Conservation (phyloP, 169 alveolate species). For the Babesia ovis region DNA sequence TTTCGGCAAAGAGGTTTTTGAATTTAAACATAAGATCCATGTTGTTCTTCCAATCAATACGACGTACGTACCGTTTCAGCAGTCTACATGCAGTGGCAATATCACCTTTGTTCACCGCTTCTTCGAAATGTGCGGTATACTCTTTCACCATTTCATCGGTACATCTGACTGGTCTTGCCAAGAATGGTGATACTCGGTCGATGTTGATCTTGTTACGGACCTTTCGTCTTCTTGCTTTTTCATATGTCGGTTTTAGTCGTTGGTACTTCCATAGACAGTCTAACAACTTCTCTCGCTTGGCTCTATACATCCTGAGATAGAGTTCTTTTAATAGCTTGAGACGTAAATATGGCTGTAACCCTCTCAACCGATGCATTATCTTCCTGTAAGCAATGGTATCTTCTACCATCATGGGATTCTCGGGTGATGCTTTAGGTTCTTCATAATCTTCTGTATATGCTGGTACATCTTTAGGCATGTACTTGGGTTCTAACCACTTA, state of each 20-base stretch:
- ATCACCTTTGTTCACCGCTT: conserved; percentile 74
- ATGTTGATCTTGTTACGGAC: conserved; percentile 68
- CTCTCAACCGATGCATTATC: conserved; percentile 19
- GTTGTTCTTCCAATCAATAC: conserved; percentile 62
- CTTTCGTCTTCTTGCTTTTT: conserved; percentile 33
- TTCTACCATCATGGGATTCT: conserved; percentile 53
- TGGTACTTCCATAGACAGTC: conserved; percentile 62
- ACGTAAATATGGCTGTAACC: conserved; percentile 22
- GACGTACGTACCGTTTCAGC: conserved; percentile 62
- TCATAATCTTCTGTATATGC: conserved; percentile 53
- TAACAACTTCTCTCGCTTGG: conserved; percentile 45
- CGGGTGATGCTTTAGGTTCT: conserved; percentile 60
- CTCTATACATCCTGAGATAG: conserved; percentile 43
- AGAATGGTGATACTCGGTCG: conserved; percentile 73
- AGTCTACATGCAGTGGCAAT: conserved; percentile 72
- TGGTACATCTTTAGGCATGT: conserved; percentile 51
- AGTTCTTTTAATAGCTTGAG: conserved; percentile 47
- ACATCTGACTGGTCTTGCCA: conserved; percentile 74
- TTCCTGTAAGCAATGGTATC: conserved; percentile 62
- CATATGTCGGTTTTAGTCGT: conserved; percentile 48
- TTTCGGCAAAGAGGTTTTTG: conserved; percentile 62
- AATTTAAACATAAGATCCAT: conserved; percentile 58
- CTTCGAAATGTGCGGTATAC: conserved; percentile 66
- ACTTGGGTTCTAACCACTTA: conserved; percentile 61
- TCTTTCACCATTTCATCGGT: conserved; percentile 67